Evolutionary conservation across 257 asterid genomes (phyloP).

Genomic region (Fraxinus pennsylvanica): DNA sequence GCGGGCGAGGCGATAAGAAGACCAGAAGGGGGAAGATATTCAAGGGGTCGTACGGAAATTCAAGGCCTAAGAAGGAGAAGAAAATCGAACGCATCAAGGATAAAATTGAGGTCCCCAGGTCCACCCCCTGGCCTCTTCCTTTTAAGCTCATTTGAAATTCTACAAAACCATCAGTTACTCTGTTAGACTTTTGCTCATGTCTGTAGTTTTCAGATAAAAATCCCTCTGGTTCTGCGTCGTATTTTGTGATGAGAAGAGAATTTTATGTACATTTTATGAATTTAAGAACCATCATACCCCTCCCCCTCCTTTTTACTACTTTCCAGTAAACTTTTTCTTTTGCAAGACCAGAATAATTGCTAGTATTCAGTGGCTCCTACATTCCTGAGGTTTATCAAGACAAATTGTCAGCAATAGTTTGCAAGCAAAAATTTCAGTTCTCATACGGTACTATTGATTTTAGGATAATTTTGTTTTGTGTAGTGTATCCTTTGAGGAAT

Average conservation of each 20-base stretch:
- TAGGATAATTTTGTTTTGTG: not conserved
- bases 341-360: not conserved
- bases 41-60: constrained; percentile 79
- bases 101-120: constrained; percentile 77
- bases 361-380: not conserved
- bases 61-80: constrained; percentile 76
- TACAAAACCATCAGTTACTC: not conserved
- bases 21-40: constrained; percentile 85
- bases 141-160: constrained; percentile 65
- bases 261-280: not conserved
- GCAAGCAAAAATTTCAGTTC: not conserved
- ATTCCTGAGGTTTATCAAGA: not conserved
- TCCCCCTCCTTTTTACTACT: not conserved
- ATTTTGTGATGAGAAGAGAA: not conserved
- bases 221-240: not conserved
- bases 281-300: not conserved
- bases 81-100: constrained; percentile 76
- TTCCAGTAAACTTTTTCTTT: not conserved
- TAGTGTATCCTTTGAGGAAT: not conserved
- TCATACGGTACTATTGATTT: not conserved
- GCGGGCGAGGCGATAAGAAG: constrained; percentile 78
- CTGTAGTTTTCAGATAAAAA: not conserved
- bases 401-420: not conserved
- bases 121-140: constrained; percentile 98
- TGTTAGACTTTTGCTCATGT: constrained; percentile 18